Base-by-base conservation (phyloP, 2,329 filamentous ascomycete genomes). In the Aspergillus quadricinctus region DNA sequence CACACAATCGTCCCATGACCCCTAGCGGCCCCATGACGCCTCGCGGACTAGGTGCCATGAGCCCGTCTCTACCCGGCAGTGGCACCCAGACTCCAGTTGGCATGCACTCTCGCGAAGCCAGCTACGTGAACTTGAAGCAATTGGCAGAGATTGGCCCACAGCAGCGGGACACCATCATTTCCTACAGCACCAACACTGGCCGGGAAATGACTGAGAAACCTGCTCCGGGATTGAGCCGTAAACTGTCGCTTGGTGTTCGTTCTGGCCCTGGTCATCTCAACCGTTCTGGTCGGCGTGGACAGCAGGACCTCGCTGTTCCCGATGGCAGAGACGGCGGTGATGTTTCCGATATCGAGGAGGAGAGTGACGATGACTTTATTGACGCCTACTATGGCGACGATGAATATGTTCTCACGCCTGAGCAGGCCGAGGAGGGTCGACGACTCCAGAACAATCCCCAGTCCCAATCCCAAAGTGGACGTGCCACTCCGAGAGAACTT, bases 1-100 rank as follows among this genome's bases (percentile, higher is more conserved):
- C 68, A 1, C 69, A 72, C 48, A 63, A 63, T 8, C 67, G 67
- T 19, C 62, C 64, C 19, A 71, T 71, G 6, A 72, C 74, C 3
- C 64, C 73, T 23, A 77, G 75, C 48, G 76, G 77, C 19, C 75
- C 73, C 60, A 74, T 72, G 49, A 76, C 75, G 0, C 75, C 77
- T 21, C 74, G 68, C 51, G 75, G 74, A 25, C 14, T 46, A 10
- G 43, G 43, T 14, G 14, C 43, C 11, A 14, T 46, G 19, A 67
- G 61, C 2, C 41, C 62, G 27, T 70, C 68, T 27, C 64, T 70
- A 2, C 68, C 65, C 1, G 63, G 63, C 48, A 61, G 56, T 1
- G 63, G 62, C 9, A 68, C 60, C 1, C 35, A 61, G 29, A 69
- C 67, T 2, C 66, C 67, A 14, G 63, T 64, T 4, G 66, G 64